A percentile compares a stretch with the other conserved stretches of the same genome.
Conservation (phyloP, 768 basidiomycete genomes). For the Psilocybe sp. region DNA sequence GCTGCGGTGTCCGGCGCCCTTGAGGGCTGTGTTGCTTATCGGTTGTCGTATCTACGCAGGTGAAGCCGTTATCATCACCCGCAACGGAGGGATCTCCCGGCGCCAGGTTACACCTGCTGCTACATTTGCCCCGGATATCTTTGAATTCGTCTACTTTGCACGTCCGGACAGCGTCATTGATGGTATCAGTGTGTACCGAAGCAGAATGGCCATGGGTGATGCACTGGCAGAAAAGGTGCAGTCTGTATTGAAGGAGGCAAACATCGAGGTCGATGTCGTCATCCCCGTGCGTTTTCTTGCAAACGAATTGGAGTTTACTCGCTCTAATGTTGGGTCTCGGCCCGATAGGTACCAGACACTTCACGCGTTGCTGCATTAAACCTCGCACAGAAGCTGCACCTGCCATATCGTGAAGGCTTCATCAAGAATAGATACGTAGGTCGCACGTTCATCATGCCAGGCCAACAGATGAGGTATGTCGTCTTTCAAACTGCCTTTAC, state of each 20-base stretch:
- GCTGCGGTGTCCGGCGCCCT: too few relatives aligned
- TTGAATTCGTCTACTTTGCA: slow-evolving; percentile 98
- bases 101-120: slow-evolving; percentile 68
- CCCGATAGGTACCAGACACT: slow-evolving; percentile 84
- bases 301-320: slow-evolving; percentile 1
- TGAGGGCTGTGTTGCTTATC: too few relatives aligned
- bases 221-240: slow-evolving; percentile 85
- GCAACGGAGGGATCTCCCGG: slow-evolving; percentile 60
- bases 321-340: slow-evolving; percentile 1
- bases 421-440: slow-evolving; percentile 99
- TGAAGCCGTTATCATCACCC: slow-evolving; percentile 95
- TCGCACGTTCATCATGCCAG: slow-evolving; percentile 99
- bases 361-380: slow-evolving; percentile 95
- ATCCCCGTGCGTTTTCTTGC: slow-evolving; percentile 66
- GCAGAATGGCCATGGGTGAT: slow-evolving; percentile 99
- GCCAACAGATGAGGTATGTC: slow-evolving; percentile 84
- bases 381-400: slow-evolving; percentile 80
- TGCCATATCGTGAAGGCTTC: slow-evolving; percentile 98
- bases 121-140: slow-evolving; percentile 94
- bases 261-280: slow-evolving; percentile 87
- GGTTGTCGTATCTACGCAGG: slow-evolving; percentile 41
- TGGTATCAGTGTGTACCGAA: slow-evolving; percentile 94
- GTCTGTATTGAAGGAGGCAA: slow-evolving; percentile 62
- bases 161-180: slow-evolving; percentile 97
- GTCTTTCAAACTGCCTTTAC: background rate